These are phyloP conservation scores for Mucor velutinosus DNA, from an alignment of 371 early-diverging fungal species.

Conservation along the genomic window DNA sequence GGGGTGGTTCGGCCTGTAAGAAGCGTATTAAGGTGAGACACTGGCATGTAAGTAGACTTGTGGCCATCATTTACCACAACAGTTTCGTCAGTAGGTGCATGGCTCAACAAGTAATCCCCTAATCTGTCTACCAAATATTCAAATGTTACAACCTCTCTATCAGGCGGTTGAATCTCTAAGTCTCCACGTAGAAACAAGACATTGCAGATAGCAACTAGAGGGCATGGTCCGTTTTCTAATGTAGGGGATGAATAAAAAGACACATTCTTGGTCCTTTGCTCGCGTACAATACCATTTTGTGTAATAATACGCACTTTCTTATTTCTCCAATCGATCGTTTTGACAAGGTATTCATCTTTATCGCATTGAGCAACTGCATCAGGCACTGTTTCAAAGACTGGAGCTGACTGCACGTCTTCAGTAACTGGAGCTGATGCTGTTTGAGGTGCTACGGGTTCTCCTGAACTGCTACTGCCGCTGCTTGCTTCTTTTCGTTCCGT, in stretches of 20 bases:
- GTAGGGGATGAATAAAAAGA: not conserved
- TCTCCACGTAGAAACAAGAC: conserved; percentile 79
- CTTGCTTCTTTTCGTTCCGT: not conserved
- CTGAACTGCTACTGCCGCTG: not conserved
- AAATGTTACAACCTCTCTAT: conserved; percentile 62
- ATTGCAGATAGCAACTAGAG: conserved; percentile 86
- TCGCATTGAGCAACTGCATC: not conserved
- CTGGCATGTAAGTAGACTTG: not conserved
- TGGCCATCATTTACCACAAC: not conserved
- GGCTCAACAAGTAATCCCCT: conserved; percentile 69
- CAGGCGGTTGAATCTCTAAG: conserved; percentile 61
- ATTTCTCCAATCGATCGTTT: conserved; percentile 65
- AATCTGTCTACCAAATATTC: conserved; percentile 74
- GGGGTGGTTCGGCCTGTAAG: not conserved
- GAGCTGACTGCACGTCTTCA: not conserved
- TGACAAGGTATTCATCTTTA: conserved; percentile 60
- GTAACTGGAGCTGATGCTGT: not conserved
- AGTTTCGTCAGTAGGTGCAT: conserved; percentile 25
- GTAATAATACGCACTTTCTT: conserved; percentile 71
- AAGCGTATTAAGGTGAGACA: not conserved
- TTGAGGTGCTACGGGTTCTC: not conserved
- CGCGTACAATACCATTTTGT: conserved; percentile 67
- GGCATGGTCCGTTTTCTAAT: conserved; percentile 90
- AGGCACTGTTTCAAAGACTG: not conserved
- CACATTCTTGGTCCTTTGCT: not conserved